Evolutionary conservation across 1,139 yeast genomes (phyloP), one percentile per base, ranked within the genome.

Genomic region (Suhomyces panamericanus): DNA sequence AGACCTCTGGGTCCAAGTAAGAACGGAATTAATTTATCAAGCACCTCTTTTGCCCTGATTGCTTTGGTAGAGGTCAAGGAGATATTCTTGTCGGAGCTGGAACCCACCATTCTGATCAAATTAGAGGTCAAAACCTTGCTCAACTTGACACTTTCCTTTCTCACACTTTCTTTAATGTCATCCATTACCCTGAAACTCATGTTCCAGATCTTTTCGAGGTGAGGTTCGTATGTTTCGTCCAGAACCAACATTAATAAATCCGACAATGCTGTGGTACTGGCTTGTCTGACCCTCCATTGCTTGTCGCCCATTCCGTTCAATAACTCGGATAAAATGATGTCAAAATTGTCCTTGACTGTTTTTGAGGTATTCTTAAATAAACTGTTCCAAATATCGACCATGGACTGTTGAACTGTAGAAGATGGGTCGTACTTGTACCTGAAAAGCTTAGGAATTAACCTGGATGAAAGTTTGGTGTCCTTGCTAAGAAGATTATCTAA

Each of bases 211-310:
- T 80, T 81, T 48, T 86, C 86, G 44, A 88, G 62, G 14, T 69
- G 60, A 7, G 62, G 57, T 39, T 81, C 82, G 54, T 85, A 87
- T 9, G 62, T 67, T 11, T 75, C 80, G 35, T 80, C 60, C 1
- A 83, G 75, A 29, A 78, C 74, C 7, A 83, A 77, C 53, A 84
- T 87, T 13, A 93, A 65, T 30, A 93, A 64, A 52, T 89, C 93
- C 33, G 80, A 71, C 49, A 90, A 64, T 0, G 93, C 98, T 2
- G 80, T 64, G 0, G 95, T 75, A 62, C 96, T 83, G 0, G 97
- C 96, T 61, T 93, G 96, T 54, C 99, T 78, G 0, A 85, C 89
- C 56, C 98, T 77, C 98, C 98, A 93, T 63, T 93, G 97, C 49
- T 85, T 80, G 50, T 82, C 82, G 1, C 89, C 85, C 85, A 90